Base-by-base conservation (phyloP, 345 rosid species). In the Boechera retrofracta region DNA sequence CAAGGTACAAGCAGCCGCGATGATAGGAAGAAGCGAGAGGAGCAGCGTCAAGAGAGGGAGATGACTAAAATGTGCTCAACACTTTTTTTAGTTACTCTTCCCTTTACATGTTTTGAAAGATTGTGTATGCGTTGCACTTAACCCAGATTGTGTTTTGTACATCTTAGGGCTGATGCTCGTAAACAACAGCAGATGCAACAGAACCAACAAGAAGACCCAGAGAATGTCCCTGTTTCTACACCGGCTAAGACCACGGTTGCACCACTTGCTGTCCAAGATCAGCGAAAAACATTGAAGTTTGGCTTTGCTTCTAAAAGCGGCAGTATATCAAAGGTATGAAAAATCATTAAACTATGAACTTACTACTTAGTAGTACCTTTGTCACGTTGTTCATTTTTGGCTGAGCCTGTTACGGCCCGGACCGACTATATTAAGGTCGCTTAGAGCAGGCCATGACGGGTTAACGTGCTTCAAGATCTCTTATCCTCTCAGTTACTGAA, bases 11-110 rank as follows among this genome's bases (percentile, higher is more conserved):
- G 93, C 75, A 83, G 89, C 74, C 96, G 98, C n/a, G 99, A 95
- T 85, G 99, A 89, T 49, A 77, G 98, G 54, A 89, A 87, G 78
- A 95, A 91, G 76, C 85, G 97, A 62, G 98, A 95, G 75, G 85
- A 76, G 77, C 99, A 91, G 76, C 96, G 96, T 24, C 93, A 82
- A 71, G 97, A 95, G 80, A 93, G 82, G 79, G 98, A 95, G 86
- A 80, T 95, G 92, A 94, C 94, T 10, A 92, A 90, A 90, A 77
- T 89, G 90, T 89, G 80, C 87, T 36, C 77, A 76, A 76, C 84
- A 88, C 80, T 82, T 85, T 84, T 42, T 24, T 44, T 33, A 42
- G 49, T 52, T 61, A 21, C 4, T 26, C 7, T 54, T 33, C 12
- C 39, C 10, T 44, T 51, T 18, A 29, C 47, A 41, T 51, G 38